phyloP scores from a whole-genome alignment of 2,329 filamentous ascomycete genomes.

The Hymenotorrendiella dingleyae region DNA sequence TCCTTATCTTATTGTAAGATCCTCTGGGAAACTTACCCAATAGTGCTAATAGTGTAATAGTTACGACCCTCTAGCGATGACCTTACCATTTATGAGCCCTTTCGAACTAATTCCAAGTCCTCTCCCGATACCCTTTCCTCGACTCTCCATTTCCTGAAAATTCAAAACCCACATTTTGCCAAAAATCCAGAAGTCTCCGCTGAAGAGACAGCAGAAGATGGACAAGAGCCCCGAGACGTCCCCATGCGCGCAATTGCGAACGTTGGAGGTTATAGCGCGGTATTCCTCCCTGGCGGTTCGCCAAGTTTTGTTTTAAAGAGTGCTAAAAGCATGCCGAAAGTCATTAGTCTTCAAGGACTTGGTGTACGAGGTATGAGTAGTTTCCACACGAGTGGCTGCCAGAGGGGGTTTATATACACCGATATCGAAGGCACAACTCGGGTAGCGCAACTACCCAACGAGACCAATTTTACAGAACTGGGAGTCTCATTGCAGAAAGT shows the following conservation, averaged over 20 bases:
- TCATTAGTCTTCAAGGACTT: constrained; percentile 65
- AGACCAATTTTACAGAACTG: constrained; percentile 65
- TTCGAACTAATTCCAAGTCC: constrained; percentile 40
- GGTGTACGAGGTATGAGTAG: constrained; percentile 66
- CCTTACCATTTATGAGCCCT: constrained; percentile 80
- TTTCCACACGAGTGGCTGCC: constrained; percentile 72
- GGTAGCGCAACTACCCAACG: constrained; percentile 64
- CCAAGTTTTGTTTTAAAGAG: constrained; percentile 81
- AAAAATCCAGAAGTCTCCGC: constrained; percentile 45
- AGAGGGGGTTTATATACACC: constrained; percentile 77
- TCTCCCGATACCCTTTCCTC: constrained; percentile 19
- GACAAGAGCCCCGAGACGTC: constrained; percentile 35
- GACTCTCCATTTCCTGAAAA: constrained; percentile 70
- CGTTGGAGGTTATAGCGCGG: constrained; percentile 70
- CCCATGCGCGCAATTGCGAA: constrained; percentile 45
- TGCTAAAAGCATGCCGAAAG: constrained; percentile 66
- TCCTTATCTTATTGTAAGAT: constrained; percentile 75
- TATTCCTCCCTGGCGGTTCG: constrained; percentile 76
- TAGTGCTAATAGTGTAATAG: constrained; percentile 36
- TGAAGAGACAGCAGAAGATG: constrained; percentile 44
- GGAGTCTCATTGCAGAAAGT: constrained; percentile 72
- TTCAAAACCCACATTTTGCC: constrained; percentile 62
- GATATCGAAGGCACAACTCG: constrained; percentile 67
- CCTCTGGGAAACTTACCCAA: not conserved
- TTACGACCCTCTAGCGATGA: constrained; percentile 76